Base-by-base conservation (phyloP, 2,329 filamentous ascomycete species). In the Gaeumannomyces sp. region DNA sequence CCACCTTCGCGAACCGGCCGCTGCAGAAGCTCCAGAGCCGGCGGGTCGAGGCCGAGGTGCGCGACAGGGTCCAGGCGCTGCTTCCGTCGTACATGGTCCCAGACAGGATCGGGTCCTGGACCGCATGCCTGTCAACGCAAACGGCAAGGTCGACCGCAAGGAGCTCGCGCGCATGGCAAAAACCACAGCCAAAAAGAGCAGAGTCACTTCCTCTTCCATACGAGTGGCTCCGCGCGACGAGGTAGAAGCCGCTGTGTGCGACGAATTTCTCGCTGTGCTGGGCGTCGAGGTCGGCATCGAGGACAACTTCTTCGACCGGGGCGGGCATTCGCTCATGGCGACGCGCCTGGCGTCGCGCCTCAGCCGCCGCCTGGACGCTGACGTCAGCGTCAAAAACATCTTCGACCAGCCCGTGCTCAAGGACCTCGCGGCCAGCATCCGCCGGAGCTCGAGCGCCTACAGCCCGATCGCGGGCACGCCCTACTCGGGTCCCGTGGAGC, bases 41-140 rank as follows among this genome's bases (percentile, higher is more conserved):
- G 14, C 57, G n/a, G 4, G 29, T 27, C n/a, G 57, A 59, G 25
- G 29, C 19, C 25, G 57, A 59, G 29, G 29, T 59, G 13, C 57
- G n/a, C 57, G 29, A 27, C 4, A 25, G 25, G 57, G 13, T 59
- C 25, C 13, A 59, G 29, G 57, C n/a, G 8, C 25, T 27, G 80
- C 75, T 89, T 4, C 85, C 86, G 2, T 75, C 76, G 11, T 87
- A 83, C 69, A 89, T 89, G 86, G 74, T 88, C 5, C 87, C 87
- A 2, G 77, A 77, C 14, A 81, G 85, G 63, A 75, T 87, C 31
- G 70, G 1, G 68, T 83, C 1, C 68, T 86, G 11, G 69, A 79
- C 7, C 74, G 77, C 29, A 76, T 89, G 63, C 86, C 3, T 29
- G 29, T 29, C 29, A 29, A 88, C 35, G 74, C 84, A 5, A 88